Percentiles rank a stretch among this genome's conserved stretches.
These are phyloP conservation scores for Paramyrothecium sp. DNA, from an alignment of 2,329 filamentous ascomycete genomes.

Conservation along the genomic window DNA sequence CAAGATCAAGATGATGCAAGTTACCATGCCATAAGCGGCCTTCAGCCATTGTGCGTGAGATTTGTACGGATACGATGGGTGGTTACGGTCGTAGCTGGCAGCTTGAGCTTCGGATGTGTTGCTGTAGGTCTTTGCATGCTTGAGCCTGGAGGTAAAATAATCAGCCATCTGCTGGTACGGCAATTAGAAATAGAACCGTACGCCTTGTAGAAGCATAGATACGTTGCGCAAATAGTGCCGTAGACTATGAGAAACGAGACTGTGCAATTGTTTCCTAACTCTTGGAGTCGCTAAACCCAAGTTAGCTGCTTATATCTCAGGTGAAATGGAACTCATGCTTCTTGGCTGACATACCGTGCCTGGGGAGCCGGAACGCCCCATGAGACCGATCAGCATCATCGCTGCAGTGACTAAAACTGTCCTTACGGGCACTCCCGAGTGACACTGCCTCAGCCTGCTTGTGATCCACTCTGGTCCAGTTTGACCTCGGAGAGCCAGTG, in stretches of 20 bases:
- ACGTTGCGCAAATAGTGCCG: slow-evolving; percentile 35
- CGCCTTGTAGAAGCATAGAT: slow-evolving; percentile 36
- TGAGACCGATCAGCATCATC: slow-evolving; percentile 36
- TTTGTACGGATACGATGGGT: slow-evolving; percentile 34
- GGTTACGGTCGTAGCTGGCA: slow-evolving; percentile 29
- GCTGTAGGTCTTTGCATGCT: slow-evolving; percentile 34
- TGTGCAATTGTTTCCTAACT: slow-evolving; percentile 34
- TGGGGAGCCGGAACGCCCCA: slow-evolving; percentile 34
- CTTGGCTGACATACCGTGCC: slow-evolving; percentile 26
- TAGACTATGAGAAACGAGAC: slow-evolving; percentile 39
- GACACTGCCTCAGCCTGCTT: slow-evolving; percentile 29
- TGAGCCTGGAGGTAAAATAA: slow-evolving; percentile 21
- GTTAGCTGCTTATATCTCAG: slow-evolving; percentile 4
- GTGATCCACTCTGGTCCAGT: slow-evolving; percentile 39
- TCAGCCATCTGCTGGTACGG: not conserved
- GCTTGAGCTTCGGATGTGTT: slow-evolving; percentile 34
- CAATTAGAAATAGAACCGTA: slow-evolving; percentile 9
- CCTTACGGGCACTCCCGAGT: slow-evolving; percentile 35
- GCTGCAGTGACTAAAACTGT: slow-evolving; percentile 35
- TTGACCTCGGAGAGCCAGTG: slow-evolving; percentile 33
- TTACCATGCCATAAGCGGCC: slow-evolving; percentile 29
- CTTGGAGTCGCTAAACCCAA: slow-evolving; percentile 27
- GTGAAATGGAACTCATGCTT: too few relatives aligned
- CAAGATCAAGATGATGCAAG: slow-evolving; percentile 28
- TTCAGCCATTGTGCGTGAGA: slow-evolving; percentile 37